phyloP scores from a whole-genome alignment of 2,329 filamentous ascomycete species.

The Fusarium dlaminii region DNA sequence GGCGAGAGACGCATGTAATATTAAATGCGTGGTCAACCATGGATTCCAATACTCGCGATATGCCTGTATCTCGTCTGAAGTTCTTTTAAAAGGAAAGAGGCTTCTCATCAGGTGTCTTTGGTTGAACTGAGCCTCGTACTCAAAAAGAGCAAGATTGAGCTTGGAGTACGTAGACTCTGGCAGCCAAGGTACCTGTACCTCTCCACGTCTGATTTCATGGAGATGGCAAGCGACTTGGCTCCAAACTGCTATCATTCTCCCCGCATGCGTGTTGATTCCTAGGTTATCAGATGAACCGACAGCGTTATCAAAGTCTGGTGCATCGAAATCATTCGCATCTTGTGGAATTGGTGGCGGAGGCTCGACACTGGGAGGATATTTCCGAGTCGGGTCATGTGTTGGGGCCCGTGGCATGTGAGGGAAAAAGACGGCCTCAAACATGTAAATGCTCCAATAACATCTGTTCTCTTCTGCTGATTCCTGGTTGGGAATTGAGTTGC shows the following conservation, averaged over 20 bases:
- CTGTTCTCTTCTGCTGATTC: neutral
- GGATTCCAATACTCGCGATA: conserved; percentile 6
- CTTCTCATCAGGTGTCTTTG: conserved; percentile 13
- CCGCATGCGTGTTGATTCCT: neutral
- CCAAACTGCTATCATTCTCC: neutral
- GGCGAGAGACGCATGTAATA: conserved; percentile 9
- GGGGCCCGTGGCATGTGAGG: neutral
- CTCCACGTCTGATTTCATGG: neutral
- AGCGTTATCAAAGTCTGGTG: neutral
- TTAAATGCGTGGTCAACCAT: conserved; percentile 4
- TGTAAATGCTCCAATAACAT: conserved; percentile 1
- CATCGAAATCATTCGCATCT: neutral
- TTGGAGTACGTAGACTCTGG: conserved; percentile 9
- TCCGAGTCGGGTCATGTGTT: neutral
- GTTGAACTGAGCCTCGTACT: conserved; percentile 12
- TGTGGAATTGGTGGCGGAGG: neutral
- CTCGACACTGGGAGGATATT: neutral
- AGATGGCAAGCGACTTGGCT: conserved; percentile 2
- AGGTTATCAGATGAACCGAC: neutral
- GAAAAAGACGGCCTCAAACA: neutral
- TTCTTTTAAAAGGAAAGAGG: neutral
- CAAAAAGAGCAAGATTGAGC: conserved; percentile 3
- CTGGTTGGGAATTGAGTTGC: fast-evolving
- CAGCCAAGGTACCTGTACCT: conserved; percentile 1
- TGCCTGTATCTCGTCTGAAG: neutral